Percentiles rank a stretch among this genome's conserved stretches.
phyloP scores from a whole-genome alignment of 2,329 filamentous ascomycete genomes.

The Aulographum hederae region DNA sequence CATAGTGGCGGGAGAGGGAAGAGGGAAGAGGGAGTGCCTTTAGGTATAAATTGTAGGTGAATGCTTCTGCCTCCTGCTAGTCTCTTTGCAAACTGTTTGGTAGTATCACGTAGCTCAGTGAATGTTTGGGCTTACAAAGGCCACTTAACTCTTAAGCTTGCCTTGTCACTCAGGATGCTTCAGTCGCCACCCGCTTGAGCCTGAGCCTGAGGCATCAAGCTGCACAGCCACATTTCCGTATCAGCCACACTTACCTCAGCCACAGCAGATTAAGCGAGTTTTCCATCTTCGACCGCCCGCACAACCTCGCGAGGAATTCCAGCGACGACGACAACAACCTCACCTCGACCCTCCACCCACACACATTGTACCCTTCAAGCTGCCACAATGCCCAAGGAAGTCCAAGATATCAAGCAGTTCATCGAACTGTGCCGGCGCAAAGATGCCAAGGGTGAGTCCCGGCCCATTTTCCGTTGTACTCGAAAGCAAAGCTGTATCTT shows the following conservation, averaged over 20 bases:
- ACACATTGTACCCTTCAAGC: constrained; percentile 17
- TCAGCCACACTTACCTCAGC: too few species aligned
- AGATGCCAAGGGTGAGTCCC: constrained; percentile 90
- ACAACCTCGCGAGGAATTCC: too few species aligned
- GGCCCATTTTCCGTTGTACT: constrained; percentile 4
- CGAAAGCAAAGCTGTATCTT: neutral
- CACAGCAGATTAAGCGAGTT: too few species aligned
- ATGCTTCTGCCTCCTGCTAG: neutral
- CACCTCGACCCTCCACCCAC: too few species aligned
- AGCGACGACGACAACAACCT: too few species aligned
- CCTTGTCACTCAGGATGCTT: neutral
- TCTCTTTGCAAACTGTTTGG: neutral
- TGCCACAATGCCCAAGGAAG: constrained; percentile 93
- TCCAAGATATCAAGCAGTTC: constrained; percentile 98
- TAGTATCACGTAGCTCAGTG: neutral
- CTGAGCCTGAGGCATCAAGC: too few species aligned
- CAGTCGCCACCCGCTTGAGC: too few species aligned
- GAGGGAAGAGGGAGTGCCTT: neutral
- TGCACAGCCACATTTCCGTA: too few species aligned
- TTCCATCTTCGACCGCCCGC: too few species aligned
- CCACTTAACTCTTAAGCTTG: neutral
- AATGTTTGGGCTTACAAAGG: neutral
- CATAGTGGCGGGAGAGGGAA: constrained; percentile 15
- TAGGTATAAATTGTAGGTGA: neutral
- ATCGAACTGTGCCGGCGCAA: constrained; percentile 99